Percentiles rank a stretch among this genome's conserved stretches.
Evolutionary conservation across 2,329 filamentous ascomycete species (phyloP).

Genomic region (Pseudocercospora vitis): DNA sequence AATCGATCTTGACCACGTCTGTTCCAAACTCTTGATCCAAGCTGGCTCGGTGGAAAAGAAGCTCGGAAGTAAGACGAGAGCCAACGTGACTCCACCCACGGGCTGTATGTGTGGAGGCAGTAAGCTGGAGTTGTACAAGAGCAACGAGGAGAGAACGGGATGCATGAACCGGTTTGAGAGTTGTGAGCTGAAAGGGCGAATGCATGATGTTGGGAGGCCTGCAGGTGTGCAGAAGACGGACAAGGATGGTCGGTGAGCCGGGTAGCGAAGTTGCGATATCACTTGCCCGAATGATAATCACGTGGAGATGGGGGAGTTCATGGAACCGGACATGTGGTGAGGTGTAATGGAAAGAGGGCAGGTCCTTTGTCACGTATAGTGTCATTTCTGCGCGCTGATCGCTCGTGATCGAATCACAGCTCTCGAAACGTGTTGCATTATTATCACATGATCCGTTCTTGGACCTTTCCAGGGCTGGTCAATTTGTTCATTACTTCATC

Average conservation of each 20-base stretch:
- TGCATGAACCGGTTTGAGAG: neutral
- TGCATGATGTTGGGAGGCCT: neutral
- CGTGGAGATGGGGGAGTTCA: too few relatives aligned
- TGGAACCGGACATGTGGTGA: too few relatives aligned
- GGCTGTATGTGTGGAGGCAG: neutral
- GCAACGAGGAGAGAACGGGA: neutral
- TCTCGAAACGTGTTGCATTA: too few relatives aligned
- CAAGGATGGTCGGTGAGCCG: neutral
- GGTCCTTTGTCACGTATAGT: too few relatives aligned
- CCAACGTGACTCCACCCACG: neutral
- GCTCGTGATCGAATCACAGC: too few relatives aligned
- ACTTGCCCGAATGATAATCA: too few relatives aligned
- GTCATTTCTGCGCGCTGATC: too few relatives aligned
- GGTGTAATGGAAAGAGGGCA: too few relatives aligned
- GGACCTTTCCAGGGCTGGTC: neutral
- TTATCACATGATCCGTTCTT: neutral
- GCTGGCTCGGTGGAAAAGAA: constrained; percentile 11
- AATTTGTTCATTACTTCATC: neutral
- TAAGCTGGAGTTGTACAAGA: neutral
- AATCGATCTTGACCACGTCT: constrained; percentile 12
- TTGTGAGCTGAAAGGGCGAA: neutral
- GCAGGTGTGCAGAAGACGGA: neutral
- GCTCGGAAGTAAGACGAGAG: neutral
- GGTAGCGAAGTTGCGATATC: neutral
- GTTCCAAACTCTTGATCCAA: constrained; percentile 10